Evolutionary conservation across 2,329 filamentous ascomycete species (phyloP).

Genomic region (Mariannaea sp.): DNA sequence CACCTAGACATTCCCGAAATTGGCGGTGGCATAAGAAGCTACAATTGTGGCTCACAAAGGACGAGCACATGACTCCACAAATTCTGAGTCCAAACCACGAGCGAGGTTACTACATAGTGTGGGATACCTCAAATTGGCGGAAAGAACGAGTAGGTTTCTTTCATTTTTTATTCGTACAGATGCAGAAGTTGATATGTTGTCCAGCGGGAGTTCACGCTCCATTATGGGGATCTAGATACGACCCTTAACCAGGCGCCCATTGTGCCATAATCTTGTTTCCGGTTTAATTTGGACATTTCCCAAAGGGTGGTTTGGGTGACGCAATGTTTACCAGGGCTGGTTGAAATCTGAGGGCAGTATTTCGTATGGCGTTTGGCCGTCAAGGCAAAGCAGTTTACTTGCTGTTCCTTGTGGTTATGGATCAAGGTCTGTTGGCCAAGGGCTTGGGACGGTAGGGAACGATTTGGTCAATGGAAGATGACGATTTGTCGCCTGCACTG

Average conservation of each 20-base stretch:
- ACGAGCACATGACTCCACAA: conserved; percentile 67
- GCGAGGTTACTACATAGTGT: conserved; percentile 69
- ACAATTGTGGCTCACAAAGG: conserved; percentile 70
- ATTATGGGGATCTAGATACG: conserved; percentile 66
- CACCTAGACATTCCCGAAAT: conserved; percentile 65
- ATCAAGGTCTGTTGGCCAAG: conserved; percentile 38
- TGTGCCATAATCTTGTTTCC: conserved; percentile 31
- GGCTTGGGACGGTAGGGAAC: conserved; percentile 38
- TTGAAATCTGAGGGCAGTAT: conserved; percentile 29
- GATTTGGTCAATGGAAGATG: conserved; percentile 36
- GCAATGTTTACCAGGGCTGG: conserved; percentile 23
- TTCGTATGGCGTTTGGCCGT: conserved; percentile 41
- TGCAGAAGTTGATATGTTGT: conserved; percentile 19
- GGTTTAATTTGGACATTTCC: conserved; percentile 17
- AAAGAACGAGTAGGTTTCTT: conserved; percentile 62
- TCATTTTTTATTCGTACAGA: background rate
- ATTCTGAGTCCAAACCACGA: conserved; percentile 63
- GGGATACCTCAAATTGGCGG: conserved; percentile 65
- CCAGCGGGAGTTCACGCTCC: conserved; percentile 65
- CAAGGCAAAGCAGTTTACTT: conserved; percentile 32
- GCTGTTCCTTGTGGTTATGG: conserved; percentile 39
- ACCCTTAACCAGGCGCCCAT: conserved; percentile 43
- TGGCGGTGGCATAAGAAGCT: conserved; percentile 73
- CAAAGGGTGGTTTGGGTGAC: conserved; percentile 11
- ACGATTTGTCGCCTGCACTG: conserved; percentile 35